A percentile compares a stretch with the other conserved stretches of the same genome.
These are phyloP conservation scores for Kondoa subrosea DNA, from an alignment of 768 basidiomycete species.

Conservation along the genomic window DNA sequence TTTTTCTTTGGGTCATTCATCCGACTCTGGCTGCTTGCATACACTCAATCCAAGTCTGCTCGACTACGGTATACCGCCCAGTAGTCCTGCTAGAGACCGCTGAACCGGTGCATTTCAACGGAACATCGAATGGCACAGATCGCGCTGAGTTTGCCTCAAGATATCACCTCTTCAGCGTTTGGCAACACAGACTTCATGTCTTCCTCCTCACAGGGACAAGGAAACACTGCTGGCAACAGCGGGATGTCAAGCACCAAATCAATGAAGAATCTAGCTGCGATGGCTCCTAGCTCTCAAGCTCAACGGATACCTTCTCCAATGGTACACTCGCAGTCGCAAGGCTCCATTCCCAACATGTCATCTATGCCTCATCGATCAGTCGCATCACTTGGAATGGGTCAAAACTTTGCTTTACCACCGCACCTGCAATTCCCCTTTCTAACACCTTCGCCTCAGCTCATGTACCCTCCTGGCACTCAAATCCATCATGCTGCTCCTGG, in stretches of 20 bases:
- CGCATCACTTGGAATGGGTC: background rate
- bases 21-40: too few relatives aligned
- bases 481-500: background rate
- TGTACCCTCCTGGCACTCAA: background rate
- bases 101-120: background rate
- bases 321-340: background rate
- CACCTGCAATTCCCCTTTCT: constrained; percentile 4
- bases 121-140: background rate
- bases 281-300: background rate
- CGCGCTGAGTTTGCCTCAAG: background rate
- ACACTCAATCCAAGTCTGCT: background rate
- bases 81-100: background rate
- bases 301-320: background rate
- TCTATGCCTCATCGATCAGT: background rate
- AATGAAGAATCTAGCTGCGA: background rate
- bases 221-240: background rate
- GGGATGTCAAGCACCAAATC: background rate
- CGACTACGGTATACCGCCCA: background rate
- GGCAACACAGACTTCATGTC: background rate
- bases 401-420: background rate
- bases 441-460: background rate
- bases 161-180: background rate
- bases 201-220: background rate
- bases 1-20: too few relatives aligned
- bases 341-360: background rate